Percentiles rank a stretch among this genome's conserved stretches.
These are phyloP conservation scores for Phytophthora pinifolia DNA, from an alignment of 352 stramenopile genomes.

Conservation along the genomic window DNA sequence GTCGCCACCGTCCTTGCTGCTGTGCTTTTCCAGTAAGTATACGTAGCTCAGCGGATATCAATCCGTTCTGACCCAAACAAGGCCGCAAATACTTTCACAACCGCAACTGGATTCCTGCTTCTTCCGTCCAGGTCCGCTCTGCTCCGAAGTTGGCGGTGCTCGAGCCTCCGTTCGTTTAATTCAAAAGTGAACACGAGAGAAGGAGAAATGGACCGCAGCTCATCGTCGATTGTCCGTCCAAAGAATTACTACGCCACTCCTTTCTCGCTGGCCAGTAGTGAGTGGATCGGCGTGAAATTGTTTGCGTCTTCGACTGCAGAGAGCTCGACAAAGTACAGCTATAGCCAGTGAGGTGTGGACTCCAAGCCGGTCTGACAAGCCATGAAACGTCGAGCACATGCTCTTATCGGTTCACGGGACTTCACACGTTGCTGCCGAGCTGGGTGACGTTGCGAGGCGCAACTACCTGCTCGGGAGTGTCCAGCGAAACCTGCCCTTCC, in stretches of 20 bases:
- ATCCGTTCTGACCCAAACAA: constrained; percentile 1
- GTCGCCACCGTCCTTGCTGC: constrained; percentile 30
- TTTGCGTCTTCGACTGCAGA: constrained; percentile 3
- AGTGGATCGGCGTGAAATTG: no score
- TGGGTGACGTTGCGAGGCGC: no score
- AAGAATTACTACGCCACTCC: no score
- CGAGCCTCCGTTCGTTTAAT: background rate
- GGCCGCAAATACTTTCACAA: background rate
- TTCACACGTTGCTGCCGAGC: no score
- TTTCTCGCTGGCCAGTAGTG: no score
- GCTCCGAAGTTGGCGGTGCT: constrained; percentile 9
- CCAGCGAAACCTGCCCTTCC: constrained; percentile 15
- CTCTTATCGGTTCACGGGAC: no score
- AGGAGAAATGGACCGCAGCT: background rate
- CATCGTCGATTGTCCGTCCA: no score
- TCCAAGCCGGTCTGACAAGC: constrained; percentile 4
- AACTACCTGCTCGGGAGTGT: no score
- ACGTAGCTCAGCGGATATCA: background rate
- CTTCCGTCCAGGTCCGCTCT: constrained; percentile 10
- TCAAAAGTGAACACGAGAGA: background rate
- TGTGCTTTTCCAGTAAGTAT: constrained; percentile 35
- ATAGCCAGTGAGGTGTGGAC: constrained; percentile 11
- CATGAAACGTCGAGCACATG: constrained; percentile 11
- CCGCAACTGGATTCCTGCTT: background rate
- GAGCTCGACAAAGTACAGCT: background rate